Base-by-base conservation (phyloP, 2,329 filamentous ascomycete species). In the Passalora sequoiae region DNA sequence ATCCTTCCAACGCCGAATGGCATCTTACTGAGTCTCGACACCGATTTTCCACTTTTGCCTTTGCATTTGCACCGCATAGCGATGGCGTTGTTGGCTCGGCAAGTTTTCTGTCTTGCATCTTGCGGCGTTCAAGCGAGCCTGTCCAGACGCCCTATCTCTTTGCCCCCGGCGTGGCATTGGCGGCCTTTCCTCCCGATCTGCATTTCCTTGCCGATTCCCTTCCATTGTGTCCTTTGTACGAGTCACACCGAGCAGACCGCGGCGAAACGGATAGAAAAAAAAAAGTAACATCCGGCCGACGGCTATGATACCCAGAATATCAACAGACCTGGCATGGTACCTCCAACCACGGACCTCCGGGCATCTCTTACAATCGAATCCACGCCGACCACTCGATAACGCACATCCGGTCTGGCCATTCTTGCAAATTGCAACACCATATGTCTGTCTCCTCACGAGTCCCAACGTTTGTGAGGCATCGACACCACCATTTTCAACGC, bases 1-100 rank as follows among this genome's bases (percentile, higher is more conserved):
- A 37, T 59, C 57, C 20, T 63, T 58, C 37, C 47, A 55, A 22
- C 55, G 61, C 20, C 60, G 62, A 32, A 63, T 64, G 57, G 61
- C 61, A n/a, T 63, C 61, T 3, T 65, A 63, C 50, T 65, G 51
- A 57, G 31, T 22, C 27, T 40, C 35, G 28, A 36, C 20, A 20
- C 13, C 44, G 38, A 42, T 41, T 41, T 45, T 46, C 40, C 16
- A 24, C 40, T 47, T 38, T 38, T 27, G 16, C 17, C 49, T 45
- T 38, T 43, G 38, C 51, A 55, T 46, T 40, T 43, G 38, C 51
- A 55, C 45, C 38, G 33, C 42, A 39, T 45, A 36, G 44, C 49
- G 45, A 31, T 22, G 44, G 49, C 46, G 51, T 47, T 49, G 30
- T 35, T 32, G 39, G 29, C 29, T 30, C 33, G 45, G 32, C 31